Evolutionary conservation across 345 rosid species (phyloP), one percentile per base, ranked within the genome.

Genomic region (Pseudoturritis turrita): DNA sequence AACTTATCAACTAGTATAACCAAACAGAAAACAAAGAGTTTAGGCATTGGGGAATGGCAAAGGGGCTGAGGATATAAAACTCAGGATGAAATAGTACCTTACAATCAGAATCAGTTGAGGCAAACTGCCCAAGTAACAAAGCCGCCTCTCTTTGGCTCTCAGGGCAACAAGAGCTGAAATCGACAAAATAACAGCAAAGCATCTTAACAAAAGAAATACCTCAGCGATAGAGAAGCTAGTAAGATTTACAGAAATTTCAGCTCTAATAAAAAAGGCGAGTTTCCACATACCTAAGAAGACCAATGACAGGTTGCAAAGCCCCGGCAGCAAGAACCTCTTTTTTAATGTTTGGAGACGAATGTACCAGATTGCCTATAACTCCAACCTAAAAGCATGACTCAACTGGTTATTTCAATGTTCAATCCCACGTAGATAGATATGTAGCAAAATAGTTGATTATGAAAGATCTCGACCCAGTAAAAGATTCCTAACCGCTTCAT

Each of bases 141-240:
- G 99, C 99, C 7, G 99, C 99, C 83, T 95, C 99, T 79, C 99
- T 87, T 63, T 95, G 99, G 82, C 96, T 95, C 84, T 95, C 99
- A 19, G 97, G 81, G 83, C 99, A 95, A 82, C 92, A 84, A 54
- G 99, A 95, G 79, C 99, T 95, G 85, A 78, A 43, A 35, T 2
- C 43, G 10, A 71, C 23, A 72, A 76, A 71, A 9, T 28, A 63
- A 39, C 19, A 70, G 33, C 6, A 63, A 53, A 53, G 19, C 44
- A 28, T 23, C 39, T 52, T 71, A 59, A 45, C 13, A 59, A 47
- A 26, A 35, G 6, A 70, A 47, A 57, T 31, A 17, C 40, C 47
- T 56, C 62, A 28, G 46, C 33, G 19, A 52, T 7, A 28, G 13
- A 53, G 17, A 71, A 50, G 37, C 39, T 66, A 46, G 18, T 39